Evolutionary conservation across 345 rosid species (phyloP).

Genomic region (Euphorbia tirucalli): DNA sequence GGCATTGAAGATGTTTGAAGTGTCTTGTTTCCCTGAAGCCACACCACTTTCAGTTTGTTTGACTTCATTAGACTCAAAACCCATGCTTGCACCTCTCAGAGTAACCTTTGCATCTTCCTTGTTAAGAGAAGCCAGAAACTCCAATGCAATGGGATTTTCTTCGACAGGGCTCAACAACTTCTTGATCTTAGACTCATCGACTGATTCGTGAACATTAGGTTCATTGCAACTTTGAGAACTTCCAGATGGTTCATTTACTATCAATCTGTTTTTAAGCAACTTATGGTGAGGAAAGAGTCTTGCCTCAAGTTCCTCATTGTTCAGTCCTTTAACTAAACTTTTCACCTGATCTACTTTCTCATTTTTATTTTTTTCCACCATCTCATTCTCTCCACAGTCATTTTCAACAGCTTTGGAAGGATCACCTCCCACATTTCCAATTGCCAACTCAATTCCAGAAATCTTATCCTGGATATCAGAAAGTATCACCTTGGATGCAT

Average conservation of each 20-base stretch:
- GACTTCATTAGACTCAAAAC: slow-evolving; percentile 39
- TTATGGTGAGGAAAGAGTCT: slow-evolving; percentile 96
- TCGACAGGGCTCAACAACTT: slow-evolving; percentile 41
- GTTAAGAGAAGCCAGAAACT: slow-evolving; percentile 58
- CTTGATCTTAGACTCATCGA: slow-evolving; percentile 32
- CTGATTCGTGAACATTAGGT: slow-evolving; percentile 22
- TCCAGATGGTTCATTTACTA: slow-evolving; percentile 34
- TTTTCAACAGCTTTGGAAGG: slow-evolving; percentile 29
- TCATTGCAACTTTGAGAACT: slow-evolving; percentile 27
- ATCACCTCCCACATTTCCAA: slow-evolving; percentile 48
- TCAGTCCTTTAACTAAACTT: slow-evolving; percentile 54
- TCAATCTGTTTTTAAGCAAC: slow-evolving; percentile 62
- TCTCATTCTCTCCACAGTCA: slow-evolving; percentile 25
- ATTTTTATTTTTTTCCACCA: slow-evolving; percentile 27
- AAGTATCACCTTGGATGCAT: slow-evolving; percentile 62
- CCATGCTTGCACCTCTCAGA: slow-evolving; percentile 23
- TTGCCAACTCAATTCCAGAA: slow-evolving; percentile 79
- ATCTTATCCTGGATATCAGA: slow-evolving; percentile 88
- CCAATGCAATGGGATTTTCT: slow-evolving; percentile 50
- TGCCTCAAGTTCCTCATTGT: slow-evolving; percentile 71
- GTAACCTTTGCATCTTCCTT: slow-evolving; percentile 36
- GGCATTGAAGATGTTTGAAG: slow-evolving; percentile 25
- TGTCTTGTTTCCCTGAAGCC: slow-evolving; percentile 38
- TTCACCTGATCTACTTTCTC: slow-evolving; percentile 32
- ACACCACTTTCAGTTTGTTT: slow-evolving; percentile 55